Base-by-base conservation (phyloP, 2,329 filamentous ascomycete genomes). In the Botrytis elliptica region DNA sequence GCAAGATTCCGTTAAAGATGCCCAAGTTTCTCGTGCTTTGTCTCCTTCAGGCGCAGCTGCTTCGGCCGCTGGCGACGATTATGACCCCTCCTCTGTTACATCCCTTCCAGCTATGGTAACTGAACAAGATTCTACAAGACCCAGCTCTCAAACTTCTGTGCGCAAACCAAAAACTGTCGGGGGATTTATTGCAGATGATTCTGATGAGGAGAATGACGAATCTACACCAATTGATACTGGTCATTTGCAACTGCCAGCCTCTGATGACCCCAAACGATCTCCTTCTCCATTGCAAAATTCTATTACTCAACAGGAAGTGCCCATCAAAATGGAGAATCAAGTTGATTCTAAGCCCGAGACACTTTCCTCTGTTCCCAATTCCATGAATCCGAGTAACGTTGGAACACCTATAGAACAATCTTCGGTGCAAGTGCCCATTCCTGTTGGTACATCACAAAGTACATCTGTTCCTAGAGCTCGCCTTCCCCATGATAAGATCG, bases 1-100 rank as follows among this genome's bases (percentile, higher is more conserved):
- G 80, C 78, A 79, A 81, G 78, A 81, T 79, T 78, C 77, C 75
- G 75, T 79, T 81, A 76, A 79, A 81, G 81, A 81, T 81, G 80
- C 81, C 76, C 79, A 80, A 81, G 78, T 79, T 78, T 78, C 80
- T 78, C 76, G 80, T 81, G 79, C 79, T 80, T 78, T 81, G 76
- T 80, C 80, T 78, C 78, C 79, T 77, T 79, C 80, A 75, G 78
- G 73, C 75, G 74, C 76, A 79, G 76, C 72, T 78, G 77, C 75
- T 74, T 76, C 77, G 76, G 78, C 79, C 68, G 79, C 79, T 78
- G 79, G 71, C 77, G 80, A 76, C 75, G 78, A 79, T 73, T 80
- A 81, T 80, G 77, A 81, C 70, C 80, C 80, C 75, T 76, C 79
- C 77, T 80, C 79, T 78, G 74, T 79, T 73, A 76, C 78, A 77